Conservation (phyloP, 169 alveolate species). For the Sarcocystis neurona region DNA sequence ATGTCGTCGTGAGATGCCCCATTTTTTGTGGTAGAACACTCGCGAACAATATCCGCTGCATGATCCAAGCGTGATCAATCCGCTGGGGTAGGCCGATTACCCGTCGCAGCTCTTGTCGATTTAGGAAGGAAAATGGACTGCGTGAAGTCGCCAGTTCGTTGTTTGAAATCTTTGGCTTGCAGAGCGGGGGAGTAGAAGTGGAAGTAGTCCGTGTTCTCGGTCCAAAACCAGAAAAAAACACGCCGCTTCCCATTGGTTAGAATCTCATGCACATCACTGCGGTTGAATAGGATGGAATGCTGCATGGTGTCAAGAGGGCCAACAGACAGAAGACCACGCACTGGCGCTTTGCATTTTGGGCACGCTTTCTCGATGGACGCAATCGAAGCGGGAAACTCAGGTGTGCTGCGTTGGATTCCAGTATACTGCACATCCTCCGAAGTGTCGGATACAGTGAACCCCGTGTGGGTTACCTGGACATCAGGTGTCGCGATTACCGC, state of each 20-base stretch:
- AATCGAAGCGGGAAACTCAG: neutral
- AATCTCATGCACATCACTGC: constrained; percentile 83
- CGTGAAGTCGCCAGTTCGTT: constrained; percentile 81
- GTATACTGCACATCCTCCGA: neutral
- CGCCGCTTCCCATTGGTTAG: constrained; percentile 86
- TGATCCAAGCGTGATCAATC: neutral
- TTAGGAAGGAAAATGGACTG: constrained; percentile 84
- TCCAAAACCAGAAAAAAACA: constrained; percentile 86
- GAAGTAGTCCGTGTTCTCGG: constrained; percentile 67
- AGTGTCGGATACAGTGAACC: neutral
- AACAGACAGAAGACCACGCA: too few relatives aligned
- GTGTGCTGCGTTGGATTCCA: neutral
- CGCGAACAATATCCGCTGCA: neutral
- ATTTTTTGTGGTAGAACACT: constrained; percentile 69
- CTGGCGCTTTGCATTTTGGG: too few relatives aligned
- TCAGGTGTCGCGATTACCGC: constrained; percentile 66
- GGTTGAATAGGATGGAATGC: constrained; percentile 79
- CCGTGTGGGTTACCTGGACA: constrained; percentile 45
- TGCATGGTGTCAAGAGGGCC: constrained; percentile 39
- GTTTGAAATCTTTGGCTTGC: constrained; percentile 68
- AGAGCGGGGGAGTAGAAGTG: constrained; percentile 75
- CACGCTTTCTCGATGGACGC: too few relatives aligned
- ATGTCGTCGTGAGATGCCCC: neutral
- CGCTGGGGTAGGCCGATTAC: neutral
- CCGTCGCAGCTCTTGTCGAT: constrained; percentile 71